Base-by-base conservation (phyloP, 2,329 filamentous ascomycete genomes). In the Beauveria pseudobassiana region DNA sequence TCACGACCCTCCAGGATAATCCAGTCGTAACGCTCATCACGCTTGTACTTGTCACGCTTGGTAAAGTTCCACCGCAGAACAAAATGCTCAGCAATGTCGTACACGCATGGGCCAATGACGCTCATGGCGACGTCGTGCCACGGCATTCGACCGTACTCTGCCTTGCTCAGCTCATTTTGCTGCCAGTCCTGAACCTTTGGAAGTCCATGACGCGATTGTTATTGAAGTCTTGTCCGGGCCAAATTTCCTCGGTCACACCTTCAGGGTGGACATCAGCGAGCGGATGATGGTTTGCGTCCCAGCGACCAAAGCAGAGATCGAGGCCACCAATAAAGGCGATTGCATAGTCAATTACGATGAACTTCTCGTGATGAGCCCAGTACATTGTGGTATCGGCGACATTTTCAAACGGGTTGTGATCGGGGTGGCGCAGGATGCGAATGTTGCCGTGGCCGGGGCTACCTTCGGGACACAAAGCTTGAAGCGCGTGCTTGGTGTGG, bases 201-300 rank as follows among this genome's bases (percentile, higher is more conserved):
- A 98, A 99, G 70, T 99, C 95, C 88, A 96, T 90, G 67, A 98
- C 87, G 43, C 93, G 86, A 73, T 96, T 97, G 75, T 98, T 98
- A 75, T 98, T 98, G 79, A 96, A 98, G 69, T 99, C 95, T 71
- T 99, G 95, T 0, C 95, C 95, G 0, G 95, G 93, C 81, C 91
- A 99, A 22, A 97, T 81, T 73, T 97, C 93, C 60, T 93, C 85
- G 16, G 84, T 80, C 20, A 96, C 84, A 22, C 90, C 90, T 49
- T 88, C 87, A 0, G 93, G 93, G 71, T 98, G 93, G 0, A 93
- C 87, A 72, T 98, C 95, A 1, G 93, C 83, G 16, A 97, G 81
- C 1, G 87, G 83, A 75, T 98, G 95, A 69, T 96, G 90, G 65
- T 89, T 85, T 61, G 84, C 83, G 70, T 99, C 95, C 93, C 93